A percentile compares a stretch with the other conserved stretches of the same genome.
Conservation (phyloP, 306 rosid genomes). For the Sicyos baderoa region DNA sequence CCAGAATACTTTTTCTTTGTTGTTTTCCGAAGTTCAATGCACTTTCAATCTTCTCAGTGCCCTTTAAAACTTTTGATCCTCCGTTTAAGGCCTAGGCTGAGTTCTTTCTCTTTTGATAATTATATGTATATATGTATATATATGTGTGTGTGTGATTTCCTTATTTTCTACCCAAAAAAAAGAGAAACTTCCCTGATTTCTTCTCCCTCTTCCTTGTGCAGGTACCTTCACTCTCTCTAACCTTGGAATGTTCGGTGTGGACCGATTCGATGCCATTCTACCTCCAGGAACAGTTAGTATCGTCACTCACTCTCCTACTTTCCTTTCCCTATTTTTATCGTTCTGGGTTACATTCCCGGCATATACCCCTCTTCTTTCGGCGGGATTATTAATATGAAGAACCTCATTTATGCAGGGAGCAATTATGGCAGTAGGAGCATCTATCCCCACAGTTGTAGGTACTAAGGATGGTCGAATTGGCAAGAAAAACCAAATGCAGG, state of each 20-base stretch:
- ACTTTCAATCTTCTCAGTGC: background rate
- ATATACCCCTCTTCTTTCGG: background rate
- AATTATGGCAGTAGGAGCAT: conserved; percentile 93
- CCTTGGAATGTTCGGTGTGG: conserved; percentile 97
- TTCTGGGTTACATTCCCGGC: background rate
- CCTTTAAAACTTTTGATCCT: background rate
- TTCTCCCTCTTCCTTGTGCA: conserved; percentile 23
- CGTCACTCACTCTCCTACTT: conserved; percentile 9
- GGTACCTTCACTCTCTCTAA: conserved; percentile 92
- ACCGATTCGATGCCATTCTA: conserved; percentile 91
- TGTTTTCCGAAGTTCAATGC: background rate
- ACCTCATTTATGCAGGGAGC: conserved; percentile 61
- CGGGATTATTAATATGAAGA: conserved; percentile 11
- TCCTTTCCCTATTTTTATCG: too few relatives aligned
- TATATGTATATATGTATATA: too few relatives aligned
- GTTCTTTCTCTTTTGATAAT: background rate
- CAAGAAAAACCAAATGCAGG: conserved; percentile 93
- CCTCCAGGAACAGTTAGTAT: conserved; percentile 87
- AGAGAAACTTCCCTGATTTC: background rate
- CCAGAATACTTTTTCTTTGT: background rate
- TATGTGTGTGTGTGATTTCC: too few relatives aligned
- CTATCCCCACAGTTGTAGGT: conserved; percentile 68
- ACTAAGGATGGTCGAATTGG: conserved; percentile 92
- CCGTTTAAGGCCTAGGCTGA: background rate
- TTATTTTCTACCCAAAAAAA: too few relatives aligned